A percentile compares a stretch with the other conserved stretches of the same genome.
These are phyloP conservation scores for Pseudogymnoascus sp. DNA, from an alignment of 2,329 filamentous ascomycete genomes.

Conservation along the genomic window DNA sequence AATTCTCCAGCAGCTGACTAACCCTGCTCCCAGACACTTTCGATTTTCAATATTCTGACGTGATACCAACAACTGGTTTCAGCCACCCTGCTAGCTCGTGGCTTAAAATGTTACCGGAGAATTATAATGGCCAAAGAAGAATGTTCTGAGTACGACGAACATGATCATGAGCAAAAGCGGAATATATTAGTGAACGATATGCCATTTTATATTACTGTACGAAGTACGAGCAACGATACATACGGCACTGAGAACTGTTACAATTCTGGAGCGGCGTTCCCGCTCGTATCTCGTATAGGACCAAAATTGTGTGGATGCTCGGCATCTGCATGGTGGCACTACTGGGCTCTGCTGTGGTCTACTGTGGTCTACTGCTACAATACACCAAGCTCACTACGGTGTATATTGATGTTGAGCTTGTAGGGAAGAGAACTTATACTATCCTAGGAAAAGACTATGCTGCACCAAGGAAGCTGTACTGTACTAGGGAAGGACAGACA, in stretches of 20 bases:
- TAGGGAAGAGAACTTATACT: neutral
- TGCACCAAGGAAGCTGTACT: neutral
- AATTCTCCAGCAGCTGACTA: slow-evolving; percentile 1
- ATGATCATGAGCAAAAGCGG: neutral
- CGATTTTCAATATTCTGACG: neutral
- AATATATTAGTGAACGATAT: neutral
- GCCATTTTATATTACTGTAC: neutral
- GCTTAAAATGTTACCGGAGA: neutral
- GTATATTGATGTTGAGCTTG: neutral
- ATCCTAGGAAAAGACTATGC: neutral
- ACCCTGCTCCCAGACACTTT: neutral
- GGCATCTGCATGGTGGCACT: neutral
- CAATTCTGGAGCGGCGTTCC: neutral
- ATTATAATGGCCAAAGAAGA: neutral
- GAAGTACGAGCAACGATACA: neutral
- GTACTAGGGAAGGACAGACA: neutral
- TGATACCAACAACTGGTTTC: neutral
- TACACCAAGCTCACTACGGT: neutral
- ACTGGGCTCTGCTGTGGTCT: neutral
- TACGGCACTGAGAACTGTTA: neutral
- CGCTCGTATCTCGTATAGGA: neutral
- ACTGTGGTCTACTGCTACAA: neutral
- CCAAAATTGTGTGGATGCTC: neutral
- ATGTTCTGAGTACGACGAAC: neutral
- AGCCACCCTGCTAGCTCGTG: slow-evolving; percentile 4